phyloP scores from a whole-genome alignment of 2,329 filamentous ascomycete species.

The Pseudocercospora vitis region DNA sequence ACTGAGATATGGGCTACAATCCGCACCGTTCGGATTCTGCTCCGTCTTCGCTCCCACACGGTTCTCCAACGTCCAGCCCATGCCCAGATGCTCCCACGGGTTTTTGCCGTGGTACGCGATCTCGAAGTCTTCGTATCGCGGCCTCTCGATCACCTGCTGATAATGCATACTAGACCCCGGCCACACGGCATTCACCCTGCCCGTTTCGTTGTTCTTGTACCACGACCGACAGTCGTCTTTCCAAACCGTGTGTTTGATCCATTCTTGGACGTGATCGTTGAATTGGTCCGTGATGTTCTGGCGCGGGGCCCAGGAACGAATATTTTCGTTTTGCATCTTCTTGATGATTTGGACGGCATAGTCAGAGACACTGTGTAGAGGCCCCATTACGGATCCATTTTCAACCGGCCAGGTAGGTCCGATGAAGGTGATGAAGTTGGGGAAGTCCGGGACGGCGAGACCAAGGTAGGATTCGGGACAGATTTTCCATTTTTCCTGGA shows the following conservation, averaged over 20 bases:
- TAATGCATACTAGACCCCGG: constrained; percentile 55
- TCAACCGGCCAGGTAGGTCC: constrained; percentile 43
- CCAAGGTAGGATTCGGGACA: constrained; percentile 45
- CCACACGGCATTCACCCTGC: constrained; percentile 50
- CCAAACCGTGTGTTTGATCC: constrained; percentile 53
- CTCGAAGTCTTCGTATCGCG: constrained; percentile 48
- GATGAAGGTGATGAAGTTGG: constrained; percentile 46
- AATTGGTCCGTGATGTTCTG: constrained; percentile 46
- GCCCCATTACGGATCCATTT: constrained; percentile 49
- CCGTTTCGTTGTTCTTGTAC: constrained; percentile 51
- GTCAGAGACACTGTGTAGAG: constrained; percentile 41
- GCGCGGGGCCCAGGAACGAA: constrained; percentile 44
- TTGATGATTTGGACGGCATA: constrained; percentile 47
- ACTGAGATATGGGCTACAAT: constrained; percentile 43
- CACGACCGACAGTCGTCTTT: constrained; percentile 44
- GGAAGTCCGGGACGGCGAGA: constrained; percentile 45
- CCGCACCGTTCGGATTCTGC: constrained; percentile 25
- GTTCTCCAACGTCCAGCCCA: constrained; percentile 42
- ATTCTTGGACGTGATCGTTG: constrained; percentile 47
- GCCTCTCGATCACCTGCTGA: constrained; percentile 40
- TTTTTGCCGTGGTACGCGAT: constrained; percentile 45
- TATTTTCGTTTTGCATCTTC: constrained; percentile 50
- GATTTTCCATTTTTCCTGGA: constrained; percentile 41
- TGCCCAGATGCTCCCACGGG: constrained; percentile 45
- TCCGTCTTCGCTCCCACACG: constrained; percentile 15